Evolutionary conservation across 2,329 filamentous ascomycete species (phyloP).

Genomic region (Fusarium penzigii): DNA sequence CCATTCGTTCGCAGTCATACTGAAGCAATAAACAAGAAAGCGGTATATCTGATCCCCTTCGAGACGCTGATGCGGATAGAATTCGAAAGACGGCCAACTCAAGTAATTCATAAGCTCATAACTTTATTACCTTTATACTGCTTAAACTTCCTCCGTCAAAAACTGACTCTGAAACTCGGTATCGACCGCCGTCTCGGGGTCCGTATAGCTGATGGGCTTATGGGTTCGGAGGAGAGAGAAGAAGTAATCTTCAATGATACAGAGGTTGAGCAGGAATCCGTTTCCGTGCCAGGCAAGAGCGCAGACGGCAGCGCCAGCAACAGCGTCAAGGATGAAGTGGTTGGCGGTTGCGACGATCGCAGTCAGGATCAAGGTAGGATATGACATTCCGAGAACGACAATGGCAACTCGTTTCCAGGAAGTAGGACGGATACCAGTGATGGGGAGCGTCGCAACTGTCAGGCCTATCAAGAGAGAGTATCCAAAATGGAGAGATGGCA

Average conservation of each 20-base stretch:
- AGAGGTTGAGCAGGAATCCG: conserved; percentile 59
- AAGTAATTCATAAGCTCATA: conserved; percentile 13
- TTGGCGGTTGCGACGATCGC: conserved; percentile 73
- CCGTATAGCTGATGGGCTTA: conserved; percentile 55
- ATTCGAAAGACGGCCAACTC: neutral
- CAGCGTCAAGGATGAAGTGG: conserved; percentile 71
- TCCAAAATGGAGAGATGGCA: conserved; percentile 76
- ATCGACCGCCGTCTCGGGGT: conserved; percentile 39
- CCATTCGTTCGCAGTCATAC: too few relatives aligned
- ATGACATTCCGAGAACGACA: conserved; percentile 55
- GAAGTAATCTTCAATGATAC: conserved; percentile 69
- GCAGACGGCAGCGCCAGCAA: conserved; percentile 68
- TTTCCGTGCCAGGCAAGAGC: conserved; percentile 62
- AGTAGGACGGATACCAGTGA: conserved; percentile 53
- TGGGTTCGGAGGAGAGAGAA: conserved; percentile 63
- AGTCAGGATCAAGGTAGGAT: conserved; percentile 64
- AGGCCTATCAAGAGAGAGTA: conserved; percentile 74
- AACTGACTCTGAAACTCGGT: conserved; percentile 31
- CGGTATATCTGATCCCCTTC: too few relatives aligned
- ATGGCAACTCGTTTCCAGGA: conserved; percentile 51
- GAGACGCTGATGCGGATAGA: too few relatives aligned
- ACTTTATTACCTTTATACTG: neutral
- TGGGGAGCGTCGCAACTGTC: conserved; percentile 66
- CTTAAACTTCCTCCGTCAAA: conserved; percentile 24
- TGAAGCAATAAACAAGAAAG: too few relatives aligned